Percentiles rank a stretch among this genome's conserved stretches.
These are phyloP conservation scores for Aspergillus asperescens DNA, from an alignment of 495 filamentous ascomycete species.

Conservation along the genomic window DNA sequence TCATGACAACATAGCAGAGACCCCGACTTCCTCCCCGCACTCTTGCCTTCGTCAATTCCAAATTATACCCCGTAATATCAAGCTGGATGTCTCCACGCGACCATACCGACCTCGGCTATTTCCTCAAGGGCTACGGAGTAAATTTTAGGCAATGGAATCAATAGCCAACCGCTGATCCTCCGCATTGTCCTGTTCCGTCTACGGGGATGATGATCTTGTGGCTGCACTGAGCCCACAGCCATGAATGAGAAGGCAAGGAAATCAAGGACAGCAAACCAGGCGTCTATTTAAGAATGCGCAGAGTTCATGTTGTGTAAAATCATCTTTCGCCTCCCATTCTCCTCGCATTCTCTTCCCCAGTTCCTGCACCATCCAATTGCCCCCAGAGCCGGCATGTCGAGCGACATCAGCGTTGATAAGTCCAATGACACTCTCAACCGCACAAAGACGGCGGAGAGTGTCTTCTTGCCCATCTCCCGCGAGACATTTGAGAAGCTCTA, in stretches of 20 bases:
- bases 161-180: not conserved
- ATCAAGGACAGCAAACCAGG: no score
- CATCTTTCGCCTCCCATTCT: no score
- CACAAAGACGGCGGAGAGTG: slow-evolving; percentile 33
- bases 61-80: not conserved
- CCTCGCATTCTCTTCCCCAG: not conserved
- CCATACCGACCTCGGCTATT: not conserved
- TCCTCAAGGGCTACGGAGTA: no score
- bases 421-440: slow-evolving; percentile 21
- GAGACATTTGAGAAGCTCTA: slow-evolving; percentile 75
- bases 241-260: no score
- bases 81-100: not conserved
- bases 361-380: not conserved
- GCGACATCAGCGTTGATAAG: slow-evolving; percentile 9
- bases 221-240: no score
- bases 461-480: slow-evolving; percentile 36
- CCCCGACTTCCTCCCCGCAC: not conserved
- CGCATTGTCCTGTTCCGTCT: not conserved
- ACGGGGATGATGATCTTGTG: not conserved
- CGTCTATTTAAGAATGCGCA: no score
- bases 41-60: not conserved
- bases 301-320: no score
- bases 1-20: not conserved
- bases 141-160: not conserved
- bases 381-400: slow-evolving; percentile 11